phyloP scores from a whole-genome alignment of 2,329 filamentous ascomycete genomes.

The Penicillium sclerotiorum region DNA sequence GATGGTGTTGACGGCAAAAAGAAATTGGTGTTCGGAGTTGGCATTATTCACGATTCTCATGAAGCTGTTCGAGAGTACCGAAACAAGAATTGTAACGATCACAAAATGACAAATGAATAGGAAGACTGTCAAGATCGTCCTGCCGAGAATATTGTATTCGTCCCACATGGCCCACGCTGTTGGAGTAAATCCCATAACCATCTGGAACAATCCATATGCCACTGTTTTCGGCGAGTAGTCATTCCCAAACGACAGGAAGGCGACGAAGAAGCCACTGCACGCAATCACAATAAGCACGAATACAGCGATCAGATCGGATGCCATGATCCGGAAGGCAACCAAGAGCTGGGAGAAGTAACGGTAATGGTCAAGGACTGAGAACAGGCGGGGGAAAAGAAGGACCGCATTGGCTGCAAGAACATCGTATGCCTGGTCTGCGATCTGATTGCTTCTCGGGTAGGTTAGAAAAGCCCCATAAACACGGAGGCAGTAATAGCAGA shows the following conservation, averaged over 20 bases:
- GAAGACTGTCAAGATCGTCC: slow-evolving; percentile 74
- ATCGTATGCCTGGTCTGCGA: slow-evolving; percentile 87
- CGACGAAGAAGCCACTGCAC: slow-evolving; percentile 94
- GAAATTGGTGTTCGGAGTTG: slow-evolving; percentile 85
- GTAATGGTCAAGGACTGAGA: slow-evolving; percentile 91
- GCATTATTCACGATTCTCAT: slow-evolving; percentile 94
- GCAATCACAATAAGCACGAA: slow-evolving; percentile 81
- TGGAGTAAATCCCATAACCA: slow-evolving; percentile 93
- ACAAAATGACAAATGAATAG: slow-evolving; percentile 95
- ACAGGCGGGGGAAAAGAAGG: slow-evolving; percentile 83
- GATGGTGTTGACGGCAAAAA: slow-evolving; percentile 96
- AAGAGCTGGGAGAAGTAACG: slow-evolving; percentile 94
- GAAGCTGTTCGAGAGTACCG: slow-evolving; percentile 94
- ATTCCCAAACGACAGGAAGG: slow-evolving; percentile 78
- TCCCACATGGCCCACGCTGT: slow-evolving; percentile 91
- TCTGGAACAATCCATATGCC: slow-evolving; percentile 90
- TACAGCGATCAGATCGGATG: slow-evolving; percentile 81
- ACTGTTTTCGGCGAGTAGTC: slow-evolving; percentile 71
- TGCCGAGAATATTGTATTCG: slow-evolving; percentile 77
- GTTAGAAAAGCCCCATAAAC: slow-evolving; percentile 84
- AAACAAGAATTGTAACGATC: slow-evolving; percentile 90
- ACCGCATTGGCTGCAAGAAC: slow-evolving; percentile 91
- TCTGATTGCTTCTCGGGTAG: slow-evolving; percentile 66
- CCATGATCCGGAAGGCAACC: slow-evolving; percentile 94
- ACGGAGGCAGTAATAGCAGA: slow-evolving; percentile 87